Evolutionary conservation across 768 basidiomycete species (phyloP), one percentile per base, ranked within the genome.

Genomic region (Gymnopilus dilepis): DNA sequence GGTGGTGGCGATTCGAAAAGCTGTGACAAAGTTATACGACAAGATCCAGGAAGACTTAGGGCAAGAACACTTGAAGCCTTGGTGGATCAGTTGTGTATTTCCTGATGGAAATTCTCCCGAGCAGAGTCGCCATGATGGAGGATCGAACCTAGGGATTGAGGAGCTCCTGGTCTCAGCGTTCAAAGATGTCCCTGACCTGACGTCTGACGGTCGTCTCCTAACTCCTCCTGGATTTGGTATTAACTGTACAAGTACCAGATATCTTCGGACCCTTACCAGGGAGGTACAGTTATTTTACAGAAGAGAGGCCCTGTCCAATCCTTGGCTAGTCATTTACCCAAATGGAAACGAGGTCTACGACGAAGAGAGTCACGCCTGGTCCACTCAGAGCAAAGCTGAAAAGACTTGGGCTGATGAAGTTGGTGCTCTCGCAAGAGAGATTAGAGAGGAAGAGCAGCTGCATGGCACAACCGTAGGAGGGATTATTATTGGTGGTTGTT

Each of bases 31-130:
- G 4, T 74, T 90, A 12, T 66, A 55, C 42, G 57, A 70, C 6
- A 65, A 69, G 19, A 45, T 67, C 7, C 22, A 21, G 12, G 28
- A 53, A 34, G 17, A 54, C 24, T 11, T 48, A 67, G 21, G 34
- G 22, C 62, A 62, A 48, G 42, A 48, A 19, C 60, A 61, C 65
- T 31, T 50, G 13, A 92, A 92, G 70, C 82, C 82, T 33, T 94
- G 90, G 88, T 94, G 90, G 90, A 84, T 92, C 59, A 84, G 80
- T 50, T 85, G 81, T 30, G 85, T 91, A 6, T 88, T 85, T 65
- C 87, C 88, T 0, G 70, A 72, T 21, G 85, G 84, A 2, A 61
- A 64, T 19, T 85, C 74, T 59, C 79, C 85, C 0, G 80, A 88
- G 61, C 71, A 74, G 40, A 59, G 28, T 12, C 38, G 33, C 41